A percentile compares a stretch with the other conserved stretches of the same genome.
phyloP scores from a whole-genome alignment of 208 protist genomes.

The Crithidia fasciculata region DNA sequence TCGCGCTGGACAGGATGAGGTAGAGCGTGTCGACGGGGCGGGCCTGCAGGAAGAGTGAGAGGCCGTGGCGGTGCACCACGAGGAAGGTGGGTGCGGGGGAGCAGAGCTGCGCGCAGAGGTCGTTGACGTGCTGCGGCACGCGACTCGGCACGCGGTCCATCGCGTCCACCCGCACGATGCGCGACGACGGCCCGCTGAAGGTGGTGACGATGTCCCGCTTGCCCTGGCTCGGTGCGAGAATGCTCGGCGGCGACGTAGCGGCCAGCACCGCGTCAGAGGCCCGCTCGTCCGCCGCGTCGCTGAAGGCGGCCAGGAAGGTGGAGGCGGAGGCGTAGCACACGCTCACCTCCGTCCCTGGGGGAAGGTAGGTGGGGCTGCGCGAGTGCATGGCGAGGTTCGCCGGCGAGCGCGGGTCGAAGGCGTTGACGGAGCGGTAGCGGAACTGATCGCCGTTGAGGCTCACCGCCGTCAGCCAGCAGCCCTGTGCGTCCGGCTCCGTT shows the following conservation, averaged over 20 bases:
- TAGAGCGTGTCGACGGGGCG: constrained; percentile 88
- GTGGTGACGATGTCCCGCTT: constrained; percentile 69
- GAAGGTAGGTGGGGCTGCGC: constrained; percentile 56
- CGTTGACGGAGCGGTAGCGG: constrained; percentile 76
- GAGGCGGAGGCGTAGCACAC: constrained; percentile 74
- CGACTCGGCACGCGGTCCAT: constrained; percentile 58
- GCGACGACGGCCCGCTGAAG: constrained; percentile 57
- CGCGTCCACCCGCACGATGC: constrained; percentile 78
- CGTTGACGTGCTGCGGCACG: constrained; percentile 45
- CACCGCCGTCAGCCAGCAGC: constrained; percentile 70
- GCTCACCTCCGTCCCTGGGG: constrained; percentile 49
- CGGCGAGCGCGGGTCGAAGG: constrained; percentile 39
- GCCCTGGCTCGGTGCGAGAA: constrained; percentile 72
- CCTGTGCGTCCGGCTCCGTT: constrained; percentile 66
- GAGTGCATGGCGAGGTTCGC: constrained; percentile 61
- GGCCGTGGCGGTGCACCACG: constrained; percentile 77
- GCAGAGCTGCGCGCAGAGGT: constrained; percentile 76
- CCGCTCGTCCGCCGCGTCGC: constrained; percentile 37
- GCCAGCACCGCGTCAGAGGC: constrained; percentile 61
- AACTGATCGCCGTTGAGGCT: constrained; percentile 84
- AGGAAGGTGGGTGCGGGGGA: constrained; percentile 62
- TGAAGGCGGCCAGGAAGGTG: constrained; percentile 50
- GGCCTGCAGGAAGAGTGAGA: constrained; percentile 78
- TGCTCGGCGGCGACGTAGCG: constrained; percentile 55
- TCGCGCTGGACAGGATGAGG: constrained; percentile 67